These are phyloP conservation scores for Ceratocystis smalleyi DNA, from an alignment of 2,329 filamentous ascomycete genomes.

Conservation along the genomic window DNA sequence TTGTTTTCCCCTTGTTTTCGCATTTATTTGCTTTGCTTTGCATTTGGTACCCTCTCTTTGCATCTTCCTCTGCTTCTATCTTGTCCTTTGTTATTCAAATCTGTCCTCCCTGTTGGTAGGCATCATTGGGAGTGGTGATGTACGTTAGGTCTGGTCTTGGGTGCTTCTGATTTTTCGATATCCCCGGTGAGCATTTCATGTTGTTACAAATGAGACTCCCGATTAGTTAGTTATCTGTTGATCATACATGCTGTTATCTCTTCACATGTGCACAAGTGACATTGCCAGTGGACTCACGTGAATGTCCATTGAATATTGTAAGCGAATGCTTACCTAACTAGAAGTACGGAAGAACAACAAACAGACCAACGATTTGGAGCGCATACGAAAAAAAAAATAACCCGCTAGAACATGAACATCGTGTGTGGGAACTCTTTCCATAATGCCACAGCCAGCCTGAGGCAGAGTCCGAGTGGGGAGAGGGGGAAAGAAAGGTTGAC, in stretches of 20 bases:
- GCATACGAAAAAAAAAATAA: neutral
- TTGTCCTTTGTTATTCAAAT: conserved; percentile 5
- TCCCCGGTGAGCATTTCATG: conserved; percentile 9
- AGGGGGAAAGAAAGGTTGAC: neutral
- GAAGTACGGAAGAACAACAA: neutral
- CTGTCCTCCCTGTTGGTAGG: conserved; percentile 3
- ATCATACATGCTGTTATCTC: neutral
- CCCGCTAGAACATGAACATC: conserved; percentile 7
- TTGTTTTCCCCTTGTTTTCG: neutral
- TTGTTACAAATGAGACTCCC: conserved; percentile 10
- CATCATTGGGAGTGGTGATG: neutral
- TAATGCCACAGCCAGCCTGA: conserved; percentile 2
- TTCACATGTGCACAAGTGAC: neutral
- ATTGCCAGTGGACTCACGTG: neutral
- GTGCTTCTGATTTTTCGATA: conserved; percentile 10
- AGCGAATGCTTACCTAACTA: neutral
- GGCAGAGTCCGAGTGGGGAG: neutral
- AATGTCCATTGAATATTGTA: neutral
- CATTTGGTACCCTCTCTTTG: neutral
- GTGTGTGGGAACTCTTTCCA: neutral
- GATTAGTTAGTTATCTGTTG: conserved; percentile 9
- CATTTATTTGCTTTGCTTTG: neutral
- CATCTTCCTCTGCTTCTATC: conserved; percentile 3
- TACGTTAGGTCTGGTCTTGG: neutral
- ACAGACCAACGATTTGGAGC: neutral